These are phyloP conservation scores for Penicillium odoratum DNA, from an alignment of 495 filamentous ascomycete species.

Conservation along the genomic window DNA sequence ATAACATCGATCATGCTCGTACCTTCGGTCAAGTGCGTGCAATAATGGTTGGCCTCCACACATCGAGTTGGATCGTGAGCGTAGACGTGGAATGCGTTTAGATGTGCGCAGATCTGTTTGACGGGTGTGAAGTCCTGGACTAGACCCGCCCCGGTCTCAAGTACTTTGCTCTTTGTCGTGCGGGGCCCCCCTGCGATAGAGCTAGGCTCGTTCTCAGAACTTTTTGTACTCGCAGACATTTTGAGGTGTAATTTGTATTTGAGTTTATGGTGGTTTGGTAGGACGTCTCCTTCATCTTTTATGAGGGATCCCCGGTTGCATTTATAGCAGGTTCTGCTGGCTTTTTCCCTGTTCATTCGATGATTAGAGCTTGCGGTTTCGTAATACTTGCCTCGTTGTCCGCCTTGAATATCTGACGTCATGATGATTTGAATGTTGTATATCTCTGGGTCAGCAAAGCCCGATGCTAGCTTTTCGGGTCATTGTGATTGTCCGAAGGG, in stretches of 20 bases:
- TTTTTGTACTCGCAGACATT: background rate
- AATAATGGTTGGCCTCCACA: constrained; percentile 86
- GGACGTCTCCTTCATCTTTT: background rate
- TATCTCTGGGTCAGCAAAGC: too few relatives aligned
- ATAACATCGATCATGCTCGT: background rate
- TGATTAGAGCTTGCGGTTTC: background rate
- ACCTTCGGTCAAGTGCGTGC: constrained; percentile 67
- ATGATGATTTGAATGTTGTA: background rate
- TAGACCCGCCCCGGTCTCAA: constrained; percentile 64
- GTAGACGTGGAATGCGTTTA: constrained; percentile 78
- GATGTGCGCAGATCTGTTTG: constrained; percentile 63
- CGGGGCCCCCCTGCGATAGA: constrained; percentile 40
- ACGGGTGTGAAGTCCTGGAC: constrained; percentile 71
- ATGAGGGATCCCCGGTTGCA: background rate
- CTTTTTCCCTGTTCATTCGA: background rate
- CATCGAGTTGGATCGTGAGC: constrained; percentile 63
- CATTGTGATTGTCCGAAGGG: too few relatives aligned
- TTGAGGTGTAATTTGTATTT: background rate
- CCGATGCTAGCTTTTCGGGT: too few relatives aligned
- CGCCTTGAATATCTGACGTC: background rate
- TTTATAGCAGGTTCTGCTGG: background rate
- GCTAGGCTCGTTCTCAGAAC: constrained; percentile 20
- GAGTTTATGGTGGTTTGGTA: background rate
- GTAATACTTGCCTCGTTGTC: background rate
- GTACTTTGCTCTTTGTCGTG: constrained; percentile 55